These are phyloP conservation scores for Neonectria punicea DNA, from an alignment of 2,329 filamentous ascomycete genomes.

Conservation along the genomic window DNA sequence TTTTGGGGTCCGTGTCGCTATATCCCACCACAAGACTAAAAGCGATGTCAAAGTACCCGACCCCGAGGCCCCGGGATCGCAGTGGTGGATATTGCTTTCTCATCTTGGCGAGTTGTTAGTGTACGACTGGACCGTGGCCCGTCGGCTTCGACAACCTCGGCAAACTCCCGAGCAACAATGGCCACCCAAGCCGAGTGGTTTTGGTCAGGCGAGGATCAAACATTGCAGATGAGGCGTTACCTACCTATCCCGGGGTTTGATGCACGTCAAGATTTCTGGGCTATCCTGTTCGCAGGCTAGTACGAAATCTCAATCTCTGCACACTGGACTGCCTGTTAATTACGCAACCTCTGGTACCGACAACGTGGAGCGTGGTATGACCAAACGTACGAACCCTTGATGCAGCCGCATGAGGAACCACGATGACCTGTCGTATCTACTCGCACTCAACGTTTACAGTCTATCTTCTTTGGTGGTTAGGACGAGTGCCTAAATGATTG, in stretches of 20 bases:
- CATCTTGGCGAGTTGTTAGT: not conserved
- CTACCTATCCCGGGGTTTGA: not conserved
- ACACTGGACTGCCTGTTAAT: not conserved
- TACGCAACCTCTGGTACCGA: not conserved
- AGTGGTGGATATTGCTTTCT: not conserved
- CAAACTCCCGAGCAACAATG: conserved; percentile 4
- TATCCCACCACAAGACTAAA: not conserved
- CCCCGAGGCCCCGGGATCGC: not conserved
- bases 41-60: not conserved
- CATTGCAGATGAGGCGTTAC: not conserved
- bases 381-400: not conserved
- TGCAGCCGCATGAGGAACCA: not conserved
- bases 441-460: no score
- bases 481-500: not conserved
- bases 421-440: not conserved
- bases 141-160: conserved; percentile 6
- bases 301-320: not conserved
- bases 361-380: conserved; percentile 4
- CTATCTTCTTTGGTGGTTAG: not conserved
- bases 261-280: not conserved
- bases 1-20: not conserved
- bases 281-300: no score
- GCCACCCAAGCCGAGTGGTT: not conserved
- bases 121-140: not conserved
- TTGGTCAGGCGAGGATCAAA: not conserved